Conservation (phyloP, 306 rosid genomes). For the Prunus davidiana region DNA sequence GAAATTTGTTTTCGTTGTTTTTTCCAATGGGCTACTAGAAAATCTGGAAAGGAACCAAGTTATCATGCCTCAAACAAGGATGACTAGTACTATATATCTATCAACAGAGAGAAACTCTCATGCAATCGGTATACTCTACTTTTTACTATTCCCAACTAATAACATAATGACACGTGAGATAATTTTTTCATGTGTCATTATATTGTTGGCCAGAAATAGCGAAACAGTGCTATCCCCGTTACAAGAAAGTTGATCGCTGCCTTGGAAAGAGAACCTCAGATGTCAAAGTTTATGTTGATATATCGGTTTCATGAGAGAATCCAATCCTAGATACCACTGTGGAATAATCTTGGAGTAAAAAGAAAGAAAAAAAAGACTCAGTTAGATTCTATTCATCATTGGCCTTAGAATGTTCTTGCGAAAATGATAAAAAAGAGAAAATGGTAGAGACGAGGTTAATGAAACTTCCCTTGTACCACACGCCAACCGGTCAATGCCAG, state of each 20-base stretch:
- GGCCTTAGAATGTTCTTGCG: no score
- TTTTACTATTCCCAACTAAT: no score
- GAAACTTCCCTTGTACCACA: no score
- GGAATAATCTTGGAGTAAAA: constrained; percentile 26
- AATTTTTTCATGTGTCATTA: no score
- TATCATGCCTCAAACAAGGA: constrained; percentile 33
- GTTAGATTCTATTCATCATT: neutral
- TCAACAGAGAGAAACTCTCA: no score
- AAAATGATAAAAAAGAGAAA: no score
- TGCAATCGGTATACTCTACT: no score
- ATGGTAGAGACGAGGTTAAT: no score
- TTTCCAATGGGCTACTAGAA: constrained; percentile 39
- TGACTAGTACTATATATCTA: constrained; percentile 40
- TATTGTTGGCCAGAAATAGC: no score
- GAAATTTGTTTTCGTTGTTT: neutral
- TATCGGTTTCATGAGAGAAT: constrained; percentile 56
- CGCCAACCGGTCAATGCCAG: no score
- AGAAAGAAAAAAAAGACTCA: neutral
- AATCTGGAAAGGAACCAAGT: constrained; percentile 52
- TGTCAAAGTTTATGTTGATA: constrained; percentile 61
- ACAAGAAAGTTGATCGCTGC: constrained; percentile 33
- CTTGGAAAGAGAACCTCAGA: constrained; percentile 81
- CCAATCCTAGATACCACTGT: constrained; percentile 35
- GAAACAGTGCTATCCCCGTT: accelerated
- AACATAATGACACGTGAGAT: no score